Percentiles rank a stretch among this genome's conserved stretches.
Evolutionary conservation across 176 grass and related monocot species (phyloP).

Genomic region (Oryza meridionalis): DNA sequence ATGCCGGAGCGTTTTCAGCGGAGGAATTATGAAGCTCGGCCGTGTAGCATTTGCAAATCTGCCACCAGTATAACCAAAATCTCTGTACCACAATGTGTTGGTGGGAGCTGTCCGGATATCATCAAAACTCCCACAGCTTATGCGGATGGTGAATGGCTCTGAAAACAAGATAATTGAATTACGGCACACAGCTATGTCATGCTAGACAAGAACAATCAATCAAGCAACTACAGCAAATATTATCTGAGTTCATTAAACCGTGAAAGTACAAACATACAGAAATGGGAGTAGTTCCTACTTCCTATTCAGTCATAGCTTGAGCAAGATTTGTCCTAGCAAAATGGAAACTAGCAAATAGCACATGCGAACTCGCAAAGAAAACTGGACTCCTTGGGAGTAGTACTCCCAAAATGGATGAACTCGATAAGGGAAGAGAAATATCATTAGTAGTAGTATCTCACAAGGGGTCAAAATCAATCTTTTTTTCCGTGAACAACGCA

Average conservation of each 20-base stretch:
- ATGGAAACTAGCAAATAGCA: neutral
- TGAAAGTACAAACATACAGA: neutral
- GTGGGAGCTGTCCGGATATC: slow-evolving; percentile 78
- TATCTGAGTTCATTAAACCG: slow-evolving; percentile 21
- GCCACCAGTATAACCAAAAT: slow-evolving; percentile 91
- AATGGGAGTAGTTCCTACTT: slow-evolving; percentile 15
- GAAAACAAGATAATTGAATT: slow-evolving; percentile 45
- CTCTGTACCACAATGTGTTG: slow-evolving; percentile 90
- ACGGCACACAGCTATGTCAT: neutral
- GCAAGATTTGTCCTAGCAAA: slow-evolving; percentile 26
- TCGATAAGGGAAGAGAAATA: too few relatives aligned
- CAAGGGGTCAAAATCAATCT: neutral
- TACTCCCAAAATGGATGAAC: neutral
- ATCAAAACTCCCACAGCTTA: slow-evolving; percentile 94
- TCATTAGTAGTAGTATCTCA: too few relatives aligned
- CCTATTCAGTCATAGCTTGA: slow-evolving; percentile 24
- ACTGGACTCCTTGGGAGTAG: neutral
- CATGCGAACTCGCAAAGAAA: neutral
- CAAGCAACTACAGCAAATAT: slow-evolving; percentile 2
- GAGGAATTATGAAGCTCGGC: slow-evolving; percentile 74
- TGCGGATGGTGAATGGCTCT: slow-evolving; percentile 85
- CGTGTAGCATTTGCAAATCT: slow-evolving; percentile 82
- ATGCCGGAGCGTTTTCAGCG: slow-evolving; percentile 80
- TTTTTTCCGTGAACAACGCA: neutral
- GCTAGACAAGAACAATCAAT: neutral